Evolutionary conservation across 2,329 filamentous ascomycete species (phyloP).

Genomic region (Verticillium nonalfalfae): DNA sequence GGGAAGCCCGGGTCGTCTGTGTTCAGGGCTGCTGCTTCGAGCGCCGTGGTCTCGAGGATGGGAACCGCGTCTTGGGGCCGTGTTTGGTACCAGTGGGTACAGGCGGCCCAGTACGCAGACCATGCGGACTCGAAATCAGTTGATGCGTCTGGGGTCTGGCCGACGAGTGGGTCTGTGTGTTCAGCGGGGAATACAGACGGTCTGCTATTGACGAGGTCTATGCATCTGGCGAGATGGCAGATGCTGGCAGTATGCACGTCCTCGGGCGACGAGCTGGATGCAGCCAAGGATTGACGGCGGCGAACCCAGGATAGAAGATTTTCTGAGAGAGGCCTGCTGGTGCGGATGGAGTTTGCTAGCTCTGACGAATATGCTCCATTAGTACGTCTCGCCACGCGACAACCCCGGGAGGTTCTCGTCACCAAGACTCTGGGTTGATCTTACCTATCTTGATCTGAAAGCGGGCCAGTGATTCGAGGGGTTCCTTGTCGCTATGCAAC

Average conservation of each 20-base stretch:
- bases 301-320: neutral
- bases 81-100: neutral
- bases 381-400: neutral
- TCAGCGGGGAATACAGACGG: neutral
- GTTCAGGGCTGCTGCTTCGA: neutral
- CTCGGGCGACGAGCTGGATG: neutral
- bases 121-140: neutral
- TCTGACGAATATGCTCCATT: neutral
- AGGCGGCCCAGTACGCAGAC: neutral
- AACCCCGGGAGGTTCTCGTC: neutral
- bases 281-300: neutral
- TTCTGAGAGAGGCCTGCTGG: neutral
- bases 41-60: neutral
- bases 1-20: neutral
- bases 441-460: neutral
- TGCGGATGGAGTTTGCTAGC: neutral
- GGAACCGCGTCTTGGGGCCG: neutral
- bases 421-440: neutral
- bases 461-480: neutral
- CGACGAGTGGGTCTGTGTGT: neutral
- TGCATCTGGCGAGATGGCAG: neutral
- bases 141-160: neutral
- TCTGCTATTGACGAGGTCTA: neutral
- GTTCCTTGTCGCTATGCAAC: neutral
- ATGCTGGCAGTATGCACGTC: neutral